Base-by-base conservation (phyloP, 768 basidiomycete genomes). In the Trametes maxima region DNA sequence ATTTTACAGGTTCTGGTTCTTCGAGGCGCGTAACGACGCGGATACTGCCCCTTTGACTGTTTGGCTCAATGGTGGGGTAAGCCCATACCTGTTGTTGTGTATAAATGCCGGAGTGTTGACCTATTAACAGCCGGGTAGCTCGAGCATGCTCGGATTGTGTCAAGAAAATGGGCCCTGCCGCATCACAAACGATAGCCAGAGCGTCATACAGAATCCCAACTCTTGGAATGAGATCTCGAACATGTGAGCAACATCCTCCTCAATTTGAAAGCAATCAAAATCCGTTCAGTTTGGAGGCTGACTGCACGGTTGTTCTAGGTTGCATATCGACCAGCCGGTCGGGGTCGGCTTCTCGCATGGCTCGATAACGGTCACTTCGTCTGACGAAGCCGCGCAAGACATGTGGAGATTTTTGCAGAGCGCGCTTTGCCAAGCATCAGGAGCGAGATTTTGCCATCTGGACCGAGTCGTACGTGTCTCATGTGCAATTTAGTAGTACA, bases 261-360 rank as follows among this genome's bases (percentile, higher is more conserved):
- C 54, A 24, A 0, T 21, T 21, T n/a, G n/a, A n/a, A n/a, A n/a
- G n/a, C n/a, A n/a, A n/a, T n/a, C n/a, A n/a, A n/a, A n/a, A n/a
- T 25, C 47, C 37, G n/a, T 48, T 13, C 5, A 14, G 16, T 12
- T 48, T 11, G 2, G 24, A 17, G 5, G 33, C n/a, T 16, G 25
- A 11, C 37, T 45, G 22, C 1, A 44, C n/a, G 7, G 44, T 4
- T 48, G 24, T 21, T n/a, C 2, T 55, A 74, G 73, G 8, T 70
- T 86, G 16, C 86, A 79, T 70, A 85, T 87, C 57, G 85, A 86
- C 60, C 85, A 86, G 68, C 85, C 85, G 16, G 65, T 85, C 17
- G 85, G 85, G 7, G 80, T 80, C 5, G 86, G 86, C 33, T 88
- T 85, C 73, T 87, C 85, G 1, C 78, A 86, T 67, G 85, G 85